phyloP scores from a whole-genome alignment of 2,329 filamentous ascomycete genomes.

The Pyrenochaeta sp. region DNA sequence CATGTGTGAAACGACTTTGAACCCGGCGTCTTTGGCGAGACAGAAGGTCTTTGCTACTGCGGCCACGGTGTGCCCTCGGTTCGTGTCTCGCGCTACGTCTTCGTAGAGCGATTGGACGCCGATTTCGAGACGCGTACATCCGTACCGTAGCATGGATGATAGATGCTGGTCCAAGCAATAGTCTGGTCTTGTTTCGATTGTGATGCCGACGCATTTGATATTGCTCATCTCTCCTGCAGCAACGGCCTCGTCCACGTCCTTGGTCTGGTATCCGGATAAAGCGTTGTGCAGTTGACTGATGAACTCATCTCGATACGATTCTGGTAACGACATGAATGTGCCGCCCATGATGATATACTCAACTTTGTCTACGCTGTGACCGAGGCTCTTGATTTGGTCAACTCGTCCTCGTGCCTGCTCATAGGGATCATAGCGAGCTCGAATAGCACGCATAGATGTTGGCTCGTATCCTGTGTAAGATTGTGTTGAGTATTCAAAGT shows the following conservation, averaged over 20 bases:
- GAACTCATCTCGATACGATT: constrained; percentile 89
- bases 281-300: constrained; percentile 97
- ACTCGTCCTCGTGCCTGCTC: constrained; percentile 95
- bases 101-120: constrained; percentile 98
- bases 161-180: constrained; percentile 97
- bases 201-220: constrained; percentile 97
- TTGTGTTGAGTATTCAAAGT: constrained; percentile 99
- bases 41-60: constrained; percentile 96
- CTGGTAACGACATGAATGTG: constrained; percentile 95
- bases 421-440: constrained; percentile 95
- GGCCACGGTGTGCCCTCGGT: constrained; percentile 93
- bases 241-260: constrained; percentile 94
- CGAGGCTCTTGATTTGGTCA: constrained; percentile 93
- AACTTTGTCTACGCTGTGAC: constrained; percentile 97
- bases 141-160: constrained; percentile 95
- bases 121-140: constrained; percentile 91
- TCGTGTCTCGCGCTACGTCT: constrained; percentile 97
- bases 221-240: constrained; percentile 95
- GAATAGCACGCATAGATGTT: constrained; percentile 97
- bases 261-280: constrained; percentile 92
- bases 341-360: constrained; percentile 99
- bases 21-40: constrained; percentile 95
- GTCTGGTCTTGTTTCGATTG: constrained; percentile 95
- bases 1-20: constrained; percentile 99
- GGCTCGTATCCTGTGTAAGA: constrained; percentile 99